Base-by-base conservation (phyloP, 495 filamentous ascomycete species). In the Penicillium dipodomyicola region DNA sequence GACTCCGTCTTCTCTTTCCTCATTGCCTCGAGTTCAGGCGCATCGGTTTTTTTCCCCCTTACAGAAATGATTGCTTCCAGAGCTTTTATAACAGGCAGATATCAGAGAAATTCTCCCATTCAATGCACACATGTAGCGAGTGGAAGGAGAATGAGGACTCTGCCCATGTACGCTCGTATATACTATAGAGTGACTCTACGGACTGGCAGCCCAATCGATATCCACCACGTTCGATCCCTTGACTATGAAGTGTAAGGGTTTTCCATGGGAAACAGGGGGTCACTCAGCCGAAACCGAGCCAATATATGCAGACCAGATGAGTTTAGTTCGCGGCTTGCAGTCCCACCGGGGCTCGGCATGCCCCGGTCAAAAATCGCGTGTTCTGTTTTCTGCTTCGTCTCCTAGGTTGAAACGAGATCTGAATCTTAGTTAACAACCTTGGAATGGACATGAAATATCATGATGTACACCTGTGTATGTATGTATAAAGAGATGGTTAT, bases 271-370 rank as follows among this genome's bases (percentile, higher is more conserved):
- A 33, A 49, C 46, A 33, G 29, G 29, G 46, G 46, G 29, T 0
- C 22, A 22, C 22, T 22, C 17, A 11, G n/a, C n/a, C 32, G n/a
- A 23, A 19, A 4, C 10, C 4, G 4, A 39, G n/a, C 35, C 35
- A 49, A 33, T 49, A 49, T 49, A 33, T 30, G 11, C 30, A 15
- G 19, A 43, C 17, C 19, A 44, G 39, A 27, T 37, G 22, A 37
- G 49, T 60, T 64, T 55, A 50, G 56, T 60, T 47, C 25, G 54
- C 51, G 57, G 61, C 44, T 30, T 56, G 20, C 49, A 43, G 57
- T 49, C 44, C 50, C 52, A 49, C 42, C 62, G 65, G 62, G 44
- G 58, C 55, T 66, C 65, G 63, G 65, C 56, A 52, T 61, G 52
- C 40, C 49, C 58, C 41, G 15, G 45, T 41, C 22, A 29, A 27